Evolutionary conservation across 2,329 filamentous ascomycete species (phyloP).

Genomic region (Sclerotinia spermophila): DNA sequence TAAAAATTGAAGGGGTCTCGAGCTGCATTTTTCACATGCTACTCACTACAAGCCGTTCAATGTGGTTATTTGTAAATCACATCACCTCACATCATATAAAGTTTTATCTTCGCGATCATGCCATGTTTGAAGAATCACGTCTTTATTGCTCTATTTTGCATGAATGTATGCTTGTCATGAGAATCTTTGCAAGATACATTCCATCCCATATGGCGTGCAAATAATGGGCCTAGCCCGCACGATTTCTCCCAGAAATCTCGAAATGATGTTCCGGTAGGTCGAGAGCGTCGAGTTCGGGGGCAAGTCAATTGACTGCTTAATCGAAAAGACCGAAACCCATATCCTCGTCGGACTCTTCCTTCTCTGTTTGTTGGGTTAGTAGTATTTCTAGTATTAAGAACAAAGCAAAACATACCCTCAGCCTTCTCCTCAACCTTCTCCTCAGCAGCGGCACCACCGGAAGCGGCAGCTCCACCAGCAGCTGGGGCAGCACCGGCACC

Average conservation of each 20-base stretch:
- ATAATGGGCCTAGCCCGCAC: conserved; percentile 32
- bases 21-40: background rate
- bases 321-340: conserved; percentile 77
- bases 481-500: conserved; percentile 69
- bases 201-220: conserved; percentile 33
- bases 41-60: background rate
- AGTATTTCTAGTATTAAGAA: background rate
- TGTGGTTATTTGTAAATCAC: background rate
- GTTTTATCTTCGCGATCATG: background rate
- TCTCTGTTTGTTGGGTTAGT: conserved; percentile 44
- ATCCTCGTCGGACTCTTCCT: conserved; percentile 71
- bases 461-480: conserved; percentile 65
- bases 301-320: conserved; percentile 47
- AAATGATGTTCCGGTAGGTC: conserved; percentile 26
- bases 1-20: background rate
- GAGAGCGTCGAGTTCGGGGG: conserved; percentile 28
- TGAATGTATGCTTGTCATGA: conserved; percentile 28
- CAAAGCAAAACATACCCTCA: conserved; percentile 67
- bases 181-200: conserved; percentile 24
- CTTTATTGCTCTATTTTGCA: conserved; percentile 35
- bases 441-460: conserved; percentile 58
- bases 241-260: conserved; percentile 33
- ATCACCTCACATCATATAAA: background rate
- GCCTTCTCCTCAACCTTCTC: conserved; percentile 69
- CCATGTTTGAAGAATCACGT: conserved; percentile 34